Conservation (phyloP, 768 basidiomycete species). For the Tephrocybe rancida region DNA sequence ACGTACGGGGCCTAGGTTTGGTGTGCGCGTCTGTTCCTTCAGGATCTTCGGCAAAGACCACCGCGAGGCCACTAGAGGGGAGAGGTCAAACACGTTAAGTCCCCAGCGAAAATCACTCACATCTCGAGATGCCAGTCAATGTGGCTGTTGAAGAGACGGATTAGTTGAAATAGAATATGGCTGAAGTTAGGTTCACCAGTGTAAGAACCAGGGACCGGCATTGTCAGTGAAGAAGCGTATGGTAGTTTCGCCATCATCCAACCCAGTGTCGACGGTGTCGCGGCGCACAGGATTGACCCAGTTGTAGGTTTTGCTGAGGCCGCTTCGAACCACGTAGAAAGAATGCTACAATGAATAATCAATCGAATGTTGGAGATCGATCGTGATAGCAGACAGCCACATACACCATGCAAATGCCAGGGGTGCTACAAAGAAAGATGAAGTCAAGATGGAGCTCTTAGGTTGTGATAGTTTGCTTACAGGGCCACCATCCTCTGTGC, state of each 20-base stretch:
- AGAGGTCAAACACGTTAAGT: neutral
- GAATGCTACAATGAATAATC: neutral
- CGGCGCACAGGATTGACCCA: neutral
- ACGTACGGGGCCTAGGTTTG: neutral
- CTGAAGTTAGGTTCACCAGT: neutral
- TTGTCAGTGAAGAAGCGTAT: constrained; percentile 4
- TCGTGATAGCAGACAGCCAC: neutral
- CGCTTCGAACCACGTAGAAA: neutral
- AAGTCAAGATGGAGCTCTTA: neutral
- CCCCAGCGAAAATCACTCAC: neutral
- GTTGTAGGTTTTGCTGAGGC: neutral
- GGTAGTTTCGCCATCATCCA: neutral
- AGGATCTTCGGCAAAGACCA: neutral
- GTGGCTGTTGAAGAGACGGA: neutral
- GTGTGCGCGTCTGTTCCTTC: neutral
- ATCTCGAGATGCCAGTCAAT: neutral
- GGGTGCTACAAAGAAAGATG: neutral
- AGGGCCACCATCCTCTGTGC: neutral
- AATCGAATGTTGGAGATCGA: neutral
- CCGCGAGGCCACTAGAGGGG: neutral
- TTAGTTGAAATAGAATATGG: neutral
- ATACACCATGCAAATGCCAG: constrained; percentile 2
- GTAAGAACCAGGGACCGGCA: neutral
- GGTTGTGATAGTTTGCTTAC: neutral
- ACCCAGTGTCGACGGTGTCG: constrained; percentile 5